Base-by-base conservation (phyloP, 306 rosid genomes). In the Fragaria vesca region DNA sequence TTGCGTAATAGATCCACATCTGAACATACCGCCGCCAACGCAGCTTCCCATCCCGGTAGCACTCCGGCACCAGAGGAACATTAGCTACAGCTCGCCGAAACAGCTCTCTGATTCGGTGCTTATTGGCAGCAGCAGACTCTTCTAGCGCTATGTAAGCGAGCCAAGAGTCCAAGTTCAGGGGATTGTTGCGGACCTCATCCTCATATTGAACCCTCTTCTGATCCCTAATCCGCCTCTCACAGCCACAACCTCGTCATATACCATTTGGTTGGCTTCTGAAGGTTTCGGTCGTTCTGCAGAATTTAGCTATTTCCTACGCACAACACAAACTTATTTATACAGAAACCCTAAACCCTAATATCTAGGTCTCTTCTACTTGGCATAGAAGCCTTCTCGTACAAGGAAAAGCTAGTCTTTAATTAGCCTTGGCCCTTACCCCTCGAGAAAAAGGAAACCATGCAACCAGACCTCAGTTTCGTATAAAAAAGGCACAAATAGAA, bases 21-120 rank as follows among this genome's bases (percentile, higher is more conserved):
- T 94, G 90, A 50, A 94, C 90, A 66, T 92, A 94, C 1, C 97
- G 88, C 76, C 90, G 96, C 98, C 98, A 93, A 28, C 89, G 89
- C 15, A 90, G 89, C 83, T 94, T 92, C 57, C 57, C 9, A 9
- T 18, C 21, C 9, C n/a, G 9, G 52, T 47, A 47, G 2, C 13
- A 12, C 86, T 94, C 98, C 75, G 88, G 93, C 0, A 94, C 95
- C 0, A 93, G 97, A 83, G 98, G 98, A 79, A 90, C 86, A 86
- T 91, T 91, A 36, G 96, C 86, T 72, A 91, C 85, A 18, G 98
- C 96, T 69, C 97, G 81, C 81, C 89, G 94, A 3, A 89, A 91
- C 32, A 94, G 88, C 68, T 94, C 98, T 81, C 91, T 87, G 20
- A 81, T 77, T 74, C 88, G 86, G 46, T 55, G 90, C 79, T 89